Percentiles rank a stretch among this genome's conserved stretches.
Evolutionary conservation across 2,329 filamentous ascomycete species (phyloP).

Genomic region (Botrytis fragariae): DNA sequence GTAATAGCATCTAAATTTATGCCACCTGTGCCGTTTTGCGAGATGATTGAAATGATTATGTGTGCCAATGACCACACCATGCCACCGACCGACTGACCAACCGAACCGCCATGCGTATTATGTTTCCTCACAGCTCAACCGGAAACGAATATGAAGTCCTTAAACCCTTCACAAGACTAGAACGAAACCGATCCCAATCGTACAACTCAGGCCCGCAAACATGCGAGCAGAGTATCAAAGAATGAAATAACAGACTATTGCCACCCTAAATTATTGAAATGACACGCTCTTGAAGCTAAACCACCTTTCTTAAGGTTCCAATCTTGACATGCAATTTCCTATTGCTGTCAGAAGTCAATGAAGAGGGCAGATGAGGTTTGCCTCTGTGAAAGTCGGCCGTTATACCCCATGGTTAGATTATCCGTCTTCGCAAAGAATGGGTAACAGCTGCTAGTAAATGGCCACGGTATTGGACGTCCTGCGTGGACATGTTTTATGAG

Average conservation of each 20-base stretch:
- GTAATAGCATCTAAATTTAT: constrained; percentile 2
- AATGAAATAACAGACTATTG: constrained; percentile 6
- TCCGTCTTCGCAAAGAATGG: background rate
- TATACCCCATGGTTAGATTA: background rate
- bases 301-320: background rate
- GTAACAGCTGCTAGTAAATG: background rate
- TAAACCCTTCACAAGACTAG: background rate
- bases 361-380: background rate
- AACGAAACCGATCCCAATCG: background rate
- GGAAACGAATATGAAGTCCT: constrained; percentile 8
- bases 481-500: background rate
- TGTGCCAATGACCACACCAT: background rate
- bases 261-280: background rate
- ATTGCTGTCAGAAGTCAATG: background rate
- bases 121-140: background rate
- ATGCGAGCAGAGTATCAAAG: background rate
- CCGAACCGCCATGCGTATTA: constrained; percentile 2
- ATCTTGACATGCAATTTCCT: background rate
- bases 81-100: background rate
- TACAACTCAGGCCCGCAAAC: constrained; percentile 6
- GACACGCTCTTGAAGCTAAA: background rate
- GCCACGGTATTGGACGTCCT: background rate
- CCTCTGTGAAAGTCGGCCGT: background rate
- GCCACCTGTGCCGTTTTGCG: background rate
- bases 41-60: background rate